A percentile compares a stretch with the other conserved stretches of the same genome.
Evolutionary conservation across 129 eudicot species (phyloP).

Genomic region (Centella asiatica): DNA sequence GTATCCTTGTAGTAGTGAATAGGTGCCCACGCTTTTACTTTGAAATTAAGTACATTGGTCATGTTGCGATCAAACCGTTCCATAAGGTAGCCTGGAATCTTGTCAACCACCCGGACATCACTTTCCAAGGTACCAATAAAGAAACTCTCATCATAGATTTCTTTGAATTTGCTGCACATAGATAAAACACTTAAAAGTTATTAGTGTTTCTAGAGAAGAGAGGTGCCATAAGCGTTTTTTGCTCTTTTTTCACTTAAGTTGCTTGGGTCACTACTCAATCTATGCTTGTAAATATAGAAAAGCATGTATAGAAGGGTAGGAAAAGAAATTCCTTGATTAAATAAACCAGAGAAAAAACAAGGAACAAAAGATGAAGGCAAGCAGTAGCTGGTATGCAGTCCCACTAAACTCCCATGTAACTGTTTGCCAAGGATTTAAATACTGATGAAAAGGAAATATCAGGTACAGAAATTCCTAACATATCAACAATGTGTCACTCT

Average conservation of each 20-base stretch:
- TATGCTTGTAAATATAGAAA: background rate
- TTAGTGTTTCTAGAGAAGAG: background rate
- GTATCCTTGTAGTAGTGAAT: constrained; percentile 65
- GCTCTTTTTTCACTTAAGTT: no score
- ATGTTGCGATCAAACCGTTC: constrained; percentile 85
- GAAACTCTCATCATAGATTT: constrained; percentile 71
- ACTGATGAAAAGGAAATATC: no score
- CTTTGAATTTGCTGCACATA: constrained; percentile 77
- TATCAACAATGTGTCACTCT: background rate
- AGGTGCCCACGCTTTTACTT: constrained; percentile 89
- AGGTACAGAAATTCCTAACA: background rate
- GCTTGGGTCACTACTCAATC: background rate
- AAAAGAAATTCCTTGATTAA: no score
- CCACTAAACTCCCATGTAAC: no score
- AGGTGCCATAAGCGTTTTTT: background rate
- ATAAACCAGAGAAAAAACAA: no score
- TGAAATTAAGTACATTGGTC: constrained; percentile 82
- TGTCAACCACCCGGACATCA: constrained; percentile 73
- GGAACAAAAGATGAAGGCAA: no score
- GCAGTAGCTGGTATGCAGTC: no score
- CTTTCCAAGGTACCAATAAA: constrained; percentile 54
- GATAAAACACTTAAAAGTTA: constrained; percentile 9
- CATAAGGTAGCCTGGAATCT: constrained; percentile 75
- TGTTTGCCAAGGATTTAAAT: no score
- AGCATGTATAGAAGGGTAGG: no score